phyloP scores from a whole-genome alignment of 352 stramenopile genomes.

The Phytophthora ohioensis region DNA sequence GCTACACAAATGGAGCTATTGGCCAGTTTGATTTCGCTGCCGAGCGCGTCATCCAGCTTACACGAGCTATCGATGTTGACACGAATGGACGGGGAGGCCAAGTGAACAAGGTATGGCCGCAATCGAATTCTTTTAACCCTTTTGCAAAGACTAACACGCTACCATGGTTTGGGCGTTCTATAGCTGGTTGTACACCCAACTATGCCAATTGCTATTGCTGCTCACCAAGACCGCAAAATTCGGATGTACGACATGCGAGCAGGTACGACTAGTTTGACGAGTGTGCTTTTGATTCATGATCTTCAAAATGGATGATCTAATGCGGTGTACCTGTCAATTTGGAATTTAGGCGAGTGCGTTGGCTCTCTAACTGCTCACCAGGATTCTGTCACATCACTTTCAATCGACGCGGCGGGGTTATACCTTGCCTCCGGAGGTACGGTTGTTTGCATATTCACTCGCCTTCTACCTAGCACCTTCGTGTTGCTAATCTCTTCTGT shows the following conservation, averaged over 20 bases:
- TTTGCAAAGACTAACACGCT: neutral
- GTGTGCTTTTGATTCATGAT: neutral
- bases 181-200: slow-evolving; percentile 78
- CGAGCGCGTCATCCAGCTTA: slow-evolving; percentile 82
- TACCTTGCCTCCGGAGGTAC: slow-evolving; percentile 81
- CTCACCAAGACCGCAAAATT: slow-evolving; percentile 85
- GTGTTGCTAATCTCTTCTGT: slow-evolving; percentile 10
- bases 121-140: neutral
- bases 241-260: slow-evolving; percentile 90
- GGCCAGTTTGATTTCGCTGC: slow-evolving; percentile 81
- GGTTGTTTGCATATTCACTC: neutral
- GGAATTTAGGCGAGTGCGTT: slow-evolving; percentile 73
- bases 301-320: neutral
- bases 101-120: slow-evolving; percentile 73
- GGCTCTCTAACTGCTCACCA: slow-evolving; percentile 81
- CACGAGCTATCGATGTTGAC: slow-evolving; percentile 74
- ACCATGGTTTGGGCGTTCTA: neutral
- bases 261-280: slow-evolving; percentile 18
- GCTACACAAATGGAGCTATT: slow-evolving; percentile 77
- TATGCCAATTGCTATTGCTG: slow-evolving; percentile 85
- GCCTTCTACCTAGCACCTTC: neutral
- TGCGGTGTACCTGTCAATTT: neutral
- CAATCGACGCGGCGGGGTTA: slow-evolving; percentile 78
- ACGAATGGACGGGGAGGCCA: slow-evolving; percentile 64
- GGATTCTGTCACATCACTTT: slow-evolving; percentile 82